phyloP scores from a whole-genome alignment of 208 protist genomes.

The Wallacemonas rigidus region DNA sequence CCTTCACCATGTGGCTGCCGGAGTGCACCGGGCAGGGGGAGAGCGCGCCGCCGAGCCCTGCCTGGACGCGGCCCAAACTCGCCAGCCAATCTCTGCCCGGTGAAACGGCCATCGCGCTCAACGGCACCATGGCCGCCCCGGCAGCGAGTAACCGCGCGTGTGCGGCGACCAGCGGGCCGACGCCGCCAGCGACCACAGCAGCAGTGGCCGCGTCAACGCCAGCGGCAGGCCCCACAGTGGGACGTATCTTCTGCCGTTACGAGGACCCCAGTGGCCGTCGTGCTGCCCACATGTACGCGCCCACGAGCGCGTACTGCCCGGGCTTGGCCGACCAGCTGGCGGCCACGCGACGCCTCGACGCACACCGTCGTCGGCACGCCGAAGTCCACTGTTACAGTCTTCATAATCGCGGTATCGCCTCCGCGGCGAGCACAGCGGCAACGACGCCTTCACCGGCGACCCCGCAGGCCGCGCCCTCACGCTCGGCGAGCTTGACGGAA shows the following conservation, averaged over 20 bases:
- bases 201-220: background rate
- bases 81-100: background rate
- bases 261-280: background rate
- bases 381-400: slow-evolving; percentile 15
- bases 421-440: background rate
- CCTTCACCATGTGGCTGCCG: background rate
- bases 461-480: background rate
- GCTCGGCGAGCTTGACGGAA: background rate
- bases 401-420: slow-evolving; percentile 1
- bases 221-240: background rate
- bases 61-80: background rate
- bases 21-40: background rate
- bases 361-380: background rate
- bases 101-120: background rate
- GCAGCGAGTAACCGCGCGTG: background rate
- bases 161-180: too few species aligned
- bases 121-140: background rate
- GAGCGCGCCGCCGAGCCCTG: background rate
- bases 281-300: background rate
- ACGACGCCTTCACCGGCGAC: background rate
- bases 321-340: slow-evolving; percentile 3
- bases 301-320: slow-evolving; percentile 9
- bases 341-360: slow-evolving; percentile 1
- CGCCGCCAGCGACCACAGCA: background rate
- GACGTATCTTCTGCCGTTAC: background rate